Percentiles rank a stretch among this genome's conserved stretches.
Conservation (phyloP, 148 eudicot species). For the Rhododendron ovatum region DNA sequence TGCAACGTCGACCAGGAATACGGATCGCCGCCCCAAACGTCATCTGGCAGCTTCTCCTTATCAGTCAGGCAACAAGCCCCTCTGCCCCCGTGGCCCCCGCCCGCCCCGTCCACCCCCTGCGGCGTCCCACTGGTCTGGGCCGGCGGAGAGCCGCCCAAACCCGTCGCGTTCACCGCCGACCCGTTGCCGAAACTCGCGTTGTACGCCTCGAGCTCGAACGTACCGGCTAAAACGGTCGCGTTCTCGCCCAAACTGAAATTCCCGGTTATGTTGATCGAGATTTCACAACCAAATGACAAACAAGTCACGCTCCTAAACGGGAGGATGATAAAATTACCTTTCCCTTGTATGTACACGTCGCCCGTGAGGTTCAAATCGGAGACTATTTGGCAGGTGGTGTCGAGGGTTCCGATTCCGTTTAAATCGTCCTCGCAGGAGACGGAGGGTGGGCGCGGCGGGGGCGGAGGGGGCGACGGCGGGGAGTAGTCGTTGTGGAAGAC, state of each 20-base stretch:
- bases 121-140: conserved; percentile 87
- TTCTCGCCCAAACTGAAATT: conserved; percentile 78
- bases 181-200: conserved; percentile 57
- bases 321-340: conserved; percentile 76
- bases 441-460: conserved; percentile 94
- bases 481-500: conserved; percentile 60
- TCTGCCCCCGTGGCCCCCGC: conserved; percentile 97
- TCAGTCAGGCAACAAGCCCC: conserved; percentile 76
- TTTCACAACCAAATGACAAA: conserved; percentile 54
- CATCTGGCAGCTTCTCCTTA: conserved; percentile 61
- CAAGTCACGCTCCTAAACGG: conserved; percentile 59
- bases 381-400: conserved; percentile 77
- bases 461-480: conserved; percentile 93
- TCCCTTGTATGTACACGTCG: conserved; percentile 69
- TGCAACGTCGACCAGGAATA: conserved; percentile 72
- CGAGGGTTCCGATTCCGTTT: conserved; percentile 70
- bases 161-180: conserved; percentile 73
- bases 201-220: conserved; percentile 52
- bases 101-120: conserved; percentile 68
- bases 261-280: conserved; percentile 60
- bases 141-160: conserved; percentile 75
- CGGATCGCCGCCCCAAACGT: conserved; percentile 96
- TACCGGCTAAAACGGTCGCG: conserved; percentile 49
- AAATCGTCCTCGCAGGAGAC: conserved; percentile 81
- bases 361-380: conserved; percentile 66